These are phyloP conservation scores for Cytospora leucostoma DNA, from an alignment of 2,329 filamentous ascomycete genomes.

Conservation along the genomic window DNA sequence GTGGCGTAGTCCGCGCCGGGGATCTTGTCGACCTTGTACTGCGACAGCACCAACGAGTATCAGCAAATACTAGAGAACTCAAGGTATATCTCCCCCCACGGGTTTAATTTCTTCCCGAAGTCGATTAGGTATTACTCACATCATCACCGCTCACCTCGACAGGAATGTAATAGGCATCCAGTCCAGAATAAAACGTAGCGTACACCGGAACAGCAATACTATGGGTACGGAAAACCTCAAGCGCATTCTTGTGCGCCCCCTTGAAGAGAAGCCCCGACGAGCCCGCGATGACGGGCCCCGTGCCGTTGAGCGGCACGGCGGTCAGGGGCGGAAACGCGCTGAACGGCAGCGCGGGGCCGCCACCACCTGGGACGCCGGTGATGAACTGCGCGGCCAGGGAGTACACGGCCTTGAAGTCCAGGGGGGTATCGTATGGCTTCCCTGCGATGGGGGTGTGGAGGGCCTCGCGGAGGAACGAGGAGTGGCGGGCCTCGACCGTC, in stretches of 20 bases:
- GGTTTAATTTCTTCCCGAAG: neutral
- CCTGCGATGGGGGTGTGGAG: slow-evolving; percentile 55
- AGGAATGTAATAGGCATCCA: slow-evolving; percentile 34
- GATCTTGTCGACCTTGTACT: slow-evolving; percentile 28
- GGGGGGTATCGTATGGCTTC: slow-evolving; percentile 60
- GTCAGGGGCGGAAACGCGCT: slow-evolving; percentile 58
- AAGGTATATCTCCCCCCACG: neutral
- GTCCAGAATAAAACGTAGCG: slow-evolving; percentile 33
- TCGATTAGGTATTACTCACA: slow-evolving; percentile 15
- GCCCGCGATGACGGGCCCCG: slow-evolving; percentile 23
- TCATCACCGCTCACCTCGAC: slow-evolving; percentile 26
- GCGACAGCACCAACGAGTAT: neutral
- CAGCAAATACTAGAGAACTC: neutral
- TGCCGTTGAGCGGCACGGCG: slow-evolving; percentile 27
- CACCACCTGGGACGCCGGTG: slow-evolving; percentile 52
- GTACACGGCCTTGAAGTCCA: slow-evolving; percentile 61
- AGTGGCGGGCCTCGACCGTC: slow-evolving; percentile 65
- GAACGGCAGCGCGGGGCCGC: slow-evolving; percentile 58
- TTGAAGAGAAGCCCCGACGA: slow-evolving; percentile 30
- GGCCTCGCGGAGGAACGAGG: slow-evolving; percentile 58
- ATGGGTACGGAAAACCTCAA: slow-evolving; percentile 18
- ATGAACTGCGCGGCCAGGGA: slow-evolving; percentile 67
- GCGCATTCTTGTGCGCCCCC: slow-evolving; percentile 30
- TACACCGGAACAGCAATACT: slow-evolving; percentile 28
- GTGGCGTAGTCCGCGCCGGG: slow-evolving; percentile 21